phyloP scores from a whole-genome alignment of 2,329 filamentous ascomycete genomes.

The Drechslera avenae region DNA sequence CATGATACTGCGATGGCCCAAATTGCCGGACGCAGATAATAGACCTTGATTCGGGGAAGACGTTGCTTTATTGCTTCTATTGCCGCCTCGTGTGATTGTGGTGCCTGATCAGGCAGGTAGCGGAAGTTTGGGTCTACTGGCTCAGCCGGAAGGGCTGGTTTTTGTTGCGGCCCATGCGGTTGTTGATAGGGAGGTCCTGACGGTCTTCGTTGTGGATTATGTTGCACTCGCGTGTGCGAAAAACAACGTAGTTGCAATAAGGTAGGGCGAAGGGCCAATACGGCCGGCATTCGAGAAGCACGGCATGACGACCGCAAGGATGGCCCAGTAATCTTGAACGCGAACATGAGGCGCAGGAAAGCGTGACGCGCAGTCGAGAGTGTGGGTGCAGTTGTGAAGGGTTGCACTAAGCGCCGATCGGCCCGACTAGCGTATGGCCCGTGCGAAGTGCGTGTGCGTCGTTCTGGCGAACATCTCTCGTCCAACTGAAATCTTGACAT shows the following conservation, averaged over 20 bases:
- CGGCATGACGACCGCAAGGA: conserved; percentile 7
- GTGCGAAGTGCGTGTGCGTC: neutral
- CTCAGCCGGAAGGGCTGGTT: conserved; percentile 6
- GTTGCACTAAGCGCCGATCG: conserved; percentile 9
- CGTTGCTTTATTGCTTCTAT: conserved; percentile 4
- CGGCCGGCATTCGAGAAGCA: neutral
- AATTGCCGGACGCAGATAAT: conserved; percentile 36
- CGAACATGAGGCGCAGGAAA: conserved; percentile 12
- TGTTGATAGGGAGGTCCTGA: conserved; percentile 10
- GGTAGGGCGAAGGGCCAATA: neutral
- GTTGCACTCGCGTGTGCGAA: conserved; percentile 10
- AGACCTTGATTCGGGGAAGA: conserved; percentile 22
- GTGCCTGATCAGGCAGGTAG: neutral
- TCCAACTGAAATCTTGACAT: neutral
- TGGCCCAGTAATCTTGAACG: conserved; percentile 5
- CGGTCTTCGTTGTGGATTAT: conserved; percentile 5
- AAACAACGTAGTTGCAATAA: conserved; percentile 5
- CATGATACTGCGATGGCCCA: conserved; percentile 36
- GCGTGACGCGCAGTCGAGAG: conserved; percentile 6
- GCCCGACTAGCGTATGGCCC: conserved; percentile 12
- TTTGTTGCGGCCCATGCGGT: conserved; percentile 9
- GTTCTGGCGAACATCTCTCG: no score
- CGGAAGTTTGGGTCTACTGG: conserved; percentile 10
- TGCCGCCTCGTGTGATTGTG: neutral
- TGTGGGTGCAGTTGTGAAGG: conserved; percentile 9